Evolutionary conservation across 2,329 filamentous ascomycete species (phyloP).

Genomic region (Aspergillus sp.): DNA sequence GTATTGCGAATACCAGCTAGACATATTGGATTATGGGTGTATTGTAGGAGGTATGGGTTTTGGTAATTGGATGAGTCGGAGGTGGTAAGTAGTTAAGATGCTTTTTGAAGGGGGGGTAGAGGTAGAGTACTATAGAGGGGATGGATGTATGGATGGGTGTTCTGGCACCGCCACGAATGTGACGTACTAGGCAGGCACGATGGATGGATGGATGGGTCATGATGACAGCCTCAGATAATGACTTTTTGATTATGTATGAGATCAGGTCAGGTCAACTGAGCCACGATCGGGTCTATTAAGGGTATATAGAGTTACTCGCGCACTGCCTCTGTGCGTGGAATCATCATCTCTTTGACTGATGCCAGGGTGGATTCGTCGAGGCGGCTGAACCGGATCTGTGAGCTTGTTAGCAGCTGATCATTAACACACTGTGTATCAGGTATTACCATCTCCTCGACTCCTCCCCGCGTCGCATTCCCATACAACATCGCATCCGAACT

Average conservation of each 20-base stretch:
- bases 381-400: slow-evolving; percentile 44
- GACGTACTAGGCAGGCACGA: background rate
- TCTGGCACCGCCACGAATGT: background rate
- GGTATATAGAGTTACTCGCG: slow-evolving; percentile 21
- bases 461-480: slow-evolving; percentile 58
- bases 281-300: background rate
- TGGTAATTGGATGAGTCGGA: background rate
- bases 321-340: slow-evolving; percentile 29
- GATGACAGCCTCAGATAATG: background rate
- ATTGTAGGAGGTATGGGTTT: background rate
- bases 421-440: background rate
- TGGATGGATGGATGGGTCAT: background rate
- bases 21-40: slow-evolving; percentile 1
- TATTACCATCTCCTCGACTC: slow-evolving; percentile 69
- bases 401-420: slow-evolving; percentile 12
- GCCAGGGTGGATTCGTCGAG: slow-evolving; percentile 35
- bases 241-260: background rate
- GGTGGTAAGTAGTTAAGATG: too few relatives aligned
- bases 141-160: background rate
- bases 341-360: slow-evolving; percentile 41
- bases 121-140: background rate
- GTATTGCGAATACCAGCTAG: slow-evolving; percentile 14
- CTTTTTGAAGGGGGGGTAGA: background rate
- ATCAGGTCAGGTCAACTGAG: slow-evolving; percentile 2
- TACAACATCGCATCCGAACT: slow-evolving; percentile 78